Percentiles rank a stretch among this genome's conserved stretches.
These are phyloP conservation scores for Cladorrhinum samala DNA, from an alignment of 495 filamentous ascomycete species.

Conservation along the genomic window DNA sequence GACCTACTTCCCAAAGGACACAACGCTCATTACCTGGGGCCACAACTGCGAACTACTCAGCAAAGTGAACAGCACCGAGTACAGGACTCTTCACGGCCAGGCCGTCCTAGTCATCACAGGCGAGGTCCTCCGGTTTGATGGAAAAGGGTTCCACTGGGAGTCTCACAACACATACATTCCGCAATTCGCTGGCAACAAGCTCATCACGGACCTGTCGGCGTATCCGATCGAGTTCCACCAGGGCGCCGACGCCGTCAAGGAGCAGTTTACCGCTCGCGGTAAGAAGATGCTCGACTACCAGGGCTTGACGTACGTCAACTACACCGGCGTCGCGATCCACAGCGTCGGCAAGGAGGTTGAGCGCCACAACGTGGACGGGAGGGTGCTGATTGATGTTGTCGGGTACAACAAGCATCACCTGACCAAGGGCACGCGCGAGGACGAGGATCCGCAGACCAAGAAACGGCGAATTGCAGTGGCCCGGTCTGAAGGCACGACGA, in stretches of 20 bases:
- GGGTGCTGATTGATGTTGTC: constrained; percentile 33
- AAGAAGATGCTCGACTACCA: constrained; percentile 30
- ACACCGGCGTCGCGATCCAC: constrained; percentile 26
- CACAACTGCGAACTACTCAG: constrained; percentile 29
- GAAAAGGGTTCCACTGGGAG: constrained; percentile 26
- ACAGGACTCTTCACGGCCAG: neutral
- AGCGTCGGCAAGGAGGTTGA: constrained; percentile 3
- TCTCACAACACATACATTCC: constrained; percentile 15
- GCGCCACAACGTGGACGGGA: constrained; percentile 28
- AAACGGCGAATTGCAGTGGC: constrained; percentile 8
- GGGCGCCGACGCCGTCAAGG: constrained; percentile 16
- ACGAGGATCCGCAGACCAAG: constrained; percentile 11
- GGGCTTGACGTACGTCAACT: constrained; percentile 28
- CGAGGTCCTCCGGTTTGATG: constrained; percentile 28
- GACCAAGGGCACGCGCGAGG: constrained; percentile 22
- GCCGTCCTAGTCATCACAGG: constrained; percentile 13
- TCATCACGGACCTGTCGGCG: constrained; percentile 22
- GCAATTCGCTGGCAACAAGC: constrained; percentile 23
- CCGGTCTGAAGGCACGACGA: constrained; percentile 1
- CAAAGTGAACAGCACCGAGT: constrained; percentile 23
- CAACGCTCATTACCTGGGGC: constrained; percentile 24
- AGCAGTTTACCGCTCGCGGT: constrained; percentile 21
- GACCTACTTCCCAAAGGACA: constrained; percentile 31
- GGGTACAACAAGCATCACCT: constrained; percentile 35
- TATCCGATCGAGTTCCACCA: constrained; percentile 31